A percentile compares a stretch with the other conserved stretches of the same genome.
phyloP scores from a whole-genome alignment of 2,329 filamentous ascomycete genomes.

The Verticillium tricorpus region DNA sequence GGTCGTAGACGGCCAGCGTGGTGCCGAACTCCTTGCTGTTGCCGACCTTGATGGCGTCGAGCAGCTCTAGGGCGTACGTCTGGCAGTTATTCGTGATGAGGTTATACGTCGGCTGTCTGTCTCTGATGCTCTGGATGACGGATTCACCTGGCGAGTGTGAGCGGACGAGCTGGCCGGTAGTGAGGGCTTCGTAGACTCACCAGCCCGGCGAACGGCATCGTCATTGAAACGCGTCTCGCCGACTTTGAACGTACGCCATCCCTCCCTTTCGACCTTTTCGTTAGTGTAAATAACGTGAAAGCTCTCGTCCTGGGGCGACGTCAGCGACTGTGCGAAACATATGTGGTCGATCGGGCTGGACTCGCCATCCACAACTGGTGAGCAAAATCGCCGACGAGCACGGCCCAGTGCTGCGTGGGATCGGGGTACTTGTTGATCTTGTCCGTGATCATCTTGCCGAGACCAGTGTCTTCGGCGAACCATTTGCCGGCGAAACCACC shows the following conservation, averaged over 20 bases:
- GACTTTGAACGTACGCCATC: conserved; percentile 47
- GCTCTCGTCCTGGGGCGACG: conserved; percentile 39
- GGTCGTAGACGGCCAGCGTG: conserved; percentile 47
- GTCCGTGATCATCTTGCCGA: conserved; percentile 52
- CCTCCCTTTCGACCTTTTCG: conserved; percentile 34
- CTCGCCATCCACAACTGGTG: conserved; percentile 57
- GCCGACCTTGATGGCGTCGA: conserved; percentile 50
- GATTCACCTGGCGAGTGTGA: conserved; percentile 35
- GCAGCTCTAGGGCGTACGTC: conserved; percentile 47
- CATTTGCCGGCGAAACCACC: conserved; percentile 52
- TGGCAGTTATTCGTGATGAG: conserved; percentile 59
- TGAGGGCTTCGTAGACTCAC: conserved; percentile 22
- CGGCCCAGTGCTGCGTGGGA: conserved; percentile 57
- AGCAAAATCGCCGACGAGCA: conserved; percentile 49
- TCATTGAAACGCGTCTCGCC: conserved; percentile 51
- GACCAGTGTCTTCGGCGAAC: conserved; percentile 51
- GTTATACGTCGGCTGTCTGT: conserved; percentile 46
- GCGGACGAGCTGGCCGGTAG: background rate
- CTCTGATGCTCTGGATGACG: conserved; percentile 47
- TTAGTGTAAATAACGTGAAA: conserved; percentile 55
- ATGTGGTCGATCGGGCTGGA: background rate
- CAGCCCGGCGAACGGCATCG: conserved; percentile 43
- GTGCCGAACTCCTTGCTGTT: conserved; percentile 48
- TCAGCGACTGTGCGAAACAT: background rate
- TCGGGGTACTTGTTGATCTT: conserved; percentile 51